Evolutionary conservation across 208 protist species (phyloP).

Genomic region (Trichomonas gallinae): DNA sequence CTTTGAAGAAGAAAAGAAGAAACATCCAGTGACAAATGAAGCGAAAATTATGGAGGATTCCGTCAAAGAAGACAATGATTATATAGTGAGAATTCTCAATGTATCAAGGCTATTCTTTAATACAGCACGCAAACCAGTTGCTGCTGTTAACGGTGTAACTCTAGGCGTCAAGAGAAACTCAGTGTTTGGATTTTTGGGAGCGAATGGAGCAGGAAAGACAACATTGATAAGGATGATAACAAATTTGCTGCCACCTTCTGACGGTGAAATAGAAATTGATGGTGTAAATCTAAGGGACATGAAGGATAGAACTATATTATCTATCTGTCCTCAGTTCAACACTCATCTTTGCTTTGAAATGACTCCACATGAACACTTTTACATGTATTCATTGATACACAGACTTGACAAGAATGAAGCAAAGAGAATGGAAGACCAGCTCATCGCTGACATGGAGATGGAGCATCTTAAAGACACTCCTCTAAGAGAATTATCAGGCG

Average conservation of each 20-base stretch:
- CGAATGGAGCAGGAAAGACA: conserved; percentile 38
- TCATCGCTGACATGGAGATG: neutral
- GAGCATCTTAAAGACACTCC: neutral
- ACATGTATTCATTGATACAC: neutral
- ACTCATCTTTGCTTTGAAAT: neutral
- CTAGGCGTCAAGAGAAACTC: neutral
- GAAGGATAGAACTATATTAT: neutral
- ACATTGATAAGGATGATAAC: conserved; percentile 35
- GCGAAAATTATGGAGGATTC: neutral
- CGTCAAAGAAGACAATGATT: neutral
- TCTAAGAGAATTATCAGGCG: neutral
- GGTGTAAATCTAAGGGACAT: neutral
- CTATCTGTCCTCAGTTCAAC: neutral
- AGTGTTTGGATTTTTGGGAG: conserved; percentile 32
- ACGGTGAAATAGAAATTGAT: neutral
- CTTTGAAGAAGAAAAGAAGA: neutral
- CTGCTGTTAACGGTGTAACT: neutral
- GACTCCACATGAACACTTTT: neutral
- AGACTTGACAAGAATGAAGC: neutral
- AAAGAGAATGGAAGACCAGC: neutral
- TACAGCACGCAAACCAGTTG: neutral
- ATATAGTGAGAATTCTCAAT: neutral
- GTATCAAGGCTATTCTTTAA: neutral
- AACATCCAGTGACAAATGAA: neutral
- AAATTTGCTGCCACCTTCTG: conserved; percentile 6